A percentile compares a stretch with the other conserved stretches of the same genome.
These are phyloP conservation scores for Candida nonsorbophila DNA, from an alignment of 805 yeast species.

Conservation along the genomic window DNA sequence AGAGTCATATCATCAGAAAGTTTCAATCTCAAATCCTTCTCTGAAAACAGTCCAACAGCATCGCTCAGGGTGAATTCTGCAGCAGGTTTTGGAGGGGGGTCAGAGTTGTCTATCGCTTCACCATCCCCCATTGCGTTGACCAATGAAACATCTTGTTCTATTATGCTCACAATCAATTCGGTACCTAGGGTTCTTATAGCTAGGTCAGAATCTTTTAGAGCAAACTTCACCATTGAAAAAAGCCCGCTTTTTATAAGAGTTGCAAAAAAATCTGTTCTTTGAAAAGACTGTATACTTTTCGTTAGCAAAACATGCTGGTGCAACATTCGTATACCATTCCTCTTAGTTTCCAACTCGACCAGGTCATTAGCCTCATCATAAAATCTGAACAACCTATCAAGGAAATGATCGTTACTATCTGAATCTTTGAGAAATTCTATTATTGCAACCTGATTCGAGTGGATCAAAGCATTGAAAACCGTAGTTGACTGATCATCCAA, in stretches of 20 bases:
- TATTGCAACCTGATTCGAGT: conserved; percentile 62
- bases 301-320: conserved; percentile 79
- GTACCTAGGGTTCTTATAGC: conserved; percentile 65
- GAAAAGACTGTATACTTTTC: conserved; percentile 55
- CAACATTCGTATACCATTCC: conserved; percentile 72
- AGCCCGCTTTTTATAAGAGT: conserved; percentile 64
- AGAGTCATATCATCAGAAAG: conserved; percentile 57
- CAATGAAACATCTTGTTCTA: conserved; percentile 75
- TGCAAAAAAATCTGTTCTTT: conserved; percentile 61
- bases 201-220: conserved; percentile 48
- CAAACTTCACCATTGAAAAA: conserved; percentile 64
- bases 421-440: conserved; percentile 53
- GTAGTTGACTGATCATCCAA: conserved; percentile 77
- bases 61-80: neutral
- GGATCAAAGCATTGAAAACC: conserved; percentile 61
- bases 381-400: conserved; percentile 53
- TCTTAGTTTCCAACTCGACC: conserved; percentile 23
- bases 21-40: conserved; percentile 18
- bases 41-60: conserved; percentile 2
- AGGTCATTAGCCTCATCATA: conserved; percentile 24
- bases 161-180: conserved; percentile 71
- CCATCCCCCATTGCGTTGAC: conserved; percentile 37
- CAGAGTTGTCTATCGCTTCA: conserved; percentile 23
- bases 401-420: conserved; percentile 35
- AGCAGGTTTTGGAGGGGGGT: conserved; percentile 13